Conservation (phyloP, 2,329 filamentous ascomycete species). For the Xylariaceae sp. region DNA sequence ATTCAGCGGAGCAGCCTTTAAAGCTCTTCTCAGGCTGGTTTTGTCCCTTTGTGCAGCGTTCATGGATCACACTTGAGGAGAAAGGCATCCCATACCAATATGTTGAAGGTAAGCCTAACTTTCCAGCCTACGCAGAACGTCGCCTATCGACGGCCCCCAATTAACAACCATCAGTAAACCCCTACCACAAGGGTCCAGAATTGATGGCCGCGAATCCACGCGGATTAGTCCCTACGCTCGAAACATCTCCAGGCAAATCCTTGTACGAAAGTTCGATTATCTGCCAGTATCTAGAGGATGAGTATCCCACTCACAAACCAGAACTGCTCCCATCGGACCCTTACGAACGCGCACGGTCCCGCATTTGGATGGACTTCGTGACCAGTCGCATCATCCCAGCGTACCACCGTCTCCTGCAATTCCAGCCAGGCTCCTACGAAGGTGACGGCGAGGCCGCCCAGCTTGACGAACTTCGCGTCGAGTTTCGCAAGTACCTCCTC, state of each 20-base stretch:
- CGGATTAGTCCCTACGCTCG: constrained; percentile 56
- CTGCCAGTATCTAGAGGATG: constrained; percentile 59
- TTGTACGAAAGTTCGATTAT: constrained; percentile 58
- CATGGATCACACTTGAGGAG: constrained; percentile 57
- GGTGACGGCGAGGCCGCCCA: constrained; percentile 11
- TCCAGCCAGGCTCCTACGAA: constrained; percentile 22
- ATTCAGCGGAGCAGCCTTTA: constrained; percentile 24
- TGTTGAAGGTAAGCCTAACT: constrained; percentile 36
- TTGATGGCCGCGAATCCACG: constrained; percentile 56
- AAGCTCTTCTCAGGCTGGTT: constrained; percentile 23
- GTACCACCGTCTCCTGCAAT: constrained; percentile 45
- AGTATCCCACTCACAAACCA: constrained; percentile 43
- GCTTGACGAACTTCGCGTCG: constrained; percentile 40
- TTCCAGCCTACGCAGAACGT: too few relatives aligned
- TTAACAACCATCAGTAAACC: constrained; percentile 44
- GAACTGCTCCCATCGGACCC: constrained; percentile 40
- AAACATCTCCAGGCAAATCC: constrained; percentile 37
- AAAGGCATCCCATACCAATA: constrained; percentile 60
- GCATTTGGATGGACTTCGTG: constrained; percentile 58
- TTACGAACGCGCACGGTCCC: constrained; percentile 49
- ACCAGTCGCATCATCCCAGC: constrained; percentile 53
- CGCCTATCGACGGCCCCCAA: neutral
- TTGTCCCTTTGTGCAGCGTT: constrained; percentile 46
- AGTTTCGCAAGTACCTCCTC: constrained; percentile 49
- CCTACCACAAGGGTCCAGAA: constrained; percentile 54